phyloP scores from a whole-genome alignment of 495 filamentous ascomycete genomes.

The Xylaria intraflava region DNA sequence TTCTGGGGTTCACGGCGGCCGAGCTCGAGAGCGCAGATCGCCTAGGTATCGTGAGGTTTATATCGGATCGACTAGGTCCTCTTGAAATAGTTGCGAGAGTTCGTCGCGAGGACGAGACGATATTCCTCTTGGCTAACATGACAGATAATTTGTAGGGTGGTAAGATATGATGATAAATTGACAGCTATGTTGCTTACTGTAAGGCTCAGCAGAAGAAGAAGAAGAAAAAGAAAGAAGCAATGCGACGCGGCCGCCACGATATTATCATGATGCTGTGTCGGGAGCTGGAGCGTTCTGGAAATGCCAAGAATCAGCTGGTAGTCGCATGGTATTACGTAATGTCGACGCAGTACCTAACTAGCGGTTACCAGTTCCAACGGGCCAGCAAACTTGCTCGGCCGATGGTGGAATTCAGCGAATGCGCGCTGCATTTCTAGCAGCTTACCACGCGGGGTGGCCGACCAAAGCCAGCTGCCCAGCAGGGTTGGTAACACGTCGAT shows the following conservation, averaged over 20 bases:
- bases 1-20: constrained; percentile 8
- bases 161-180: background rate
- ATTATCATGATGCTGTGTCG: background rate
- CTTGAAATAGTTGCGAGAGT: constrained; percentile 29
- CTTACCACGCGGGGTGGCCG: too few species aligned
- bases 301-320: too few species aligned
- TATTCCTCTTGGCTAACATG: constrained; percentile 36
- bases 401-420: too few species aligned
- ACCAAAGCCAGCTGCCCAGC: too few species aligned
- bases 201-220: background rate
- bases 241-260: background rate
- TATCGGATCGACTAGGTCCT: constrained; percentile 16
- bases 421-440: too few species aligned
- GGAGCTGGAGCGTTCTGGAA: constrained; percentile 13
- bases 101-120: constrained; percentile 31
- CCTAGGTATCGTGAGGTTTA: constrained; percentile 21
- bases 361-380: too few species aligned
- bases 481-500: too few species aligned
- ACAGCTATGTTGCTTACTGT: background rate
- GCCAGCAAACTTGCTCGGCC: too few species aligned
- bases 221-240: background rate
- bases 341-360: too few species aligned
- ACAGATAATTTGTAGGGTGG: background rate
- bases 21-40: constrained; percentile 16
- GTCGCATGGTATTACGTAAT: too few species aligned